A percentile compares a stretch with the other conserved stretches of the same genome.
These are phyloP conservation scores for Scheffersomyces amazonensis DNA, from an alignment of 805 yeast genomes.

Conservation along the genomic window DNA sequence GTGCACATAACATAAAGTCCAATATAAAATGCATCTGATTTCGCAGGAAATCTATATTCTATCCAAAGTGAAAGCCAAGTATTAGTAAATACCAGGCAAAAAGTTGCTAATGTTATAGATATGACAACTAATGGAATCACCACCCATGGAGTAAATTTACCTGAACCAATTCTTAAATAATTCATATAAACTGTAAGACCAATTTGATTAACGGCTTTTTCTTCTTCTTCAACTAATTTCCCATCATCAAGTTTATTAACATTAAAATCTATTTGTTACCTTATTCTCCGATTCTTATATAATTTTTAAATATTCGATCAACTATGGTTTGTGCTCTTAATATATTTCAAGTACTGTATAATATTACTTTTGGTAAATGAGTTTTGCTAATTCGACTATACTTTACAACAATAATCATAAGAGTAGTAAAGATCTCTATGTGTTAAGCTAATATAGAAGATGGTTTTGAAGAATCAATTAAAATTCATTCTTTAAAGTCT, in stretches of 20 bases:
- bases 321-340: too few species aligned
- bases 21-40: slow-evolving; percentile 55
- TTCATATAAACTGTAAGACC: slow-evolving; percentile 27
- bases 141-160: slow-evolving; percentile 15
- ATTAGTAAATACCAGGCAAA: slow-evolving; percentile 54
- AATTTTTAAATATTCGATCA: too few species aligned
- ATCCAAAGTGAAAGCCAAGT: slow-evolving; percentile 84
- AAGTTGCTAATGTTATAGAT: slow-evolving; percentile 25
- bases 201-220: slow-evolving; percentile 52
- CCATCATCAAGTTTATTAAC: slow-evolving; percentile 10
- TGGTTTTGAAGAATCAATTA: too few species aligned
- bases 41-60: slow-evolving; percentile 42
- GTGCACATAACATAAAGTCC: slow-evolving; percentile 65
- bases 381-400: too few species aligned
- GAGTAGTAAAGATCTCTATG: too few species aligned
- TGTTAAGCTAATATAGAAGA: too few species aligned
- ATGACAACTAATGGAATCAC: slow-evolving; percentile 4
- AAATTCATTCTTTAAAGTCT: too few species aligned
- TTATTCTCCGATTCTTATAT: too few species aligned
- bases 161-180: slow-evolving; percentile 29
- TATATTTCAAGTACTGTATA: too few species aligned
- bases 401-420: too few species aligned
- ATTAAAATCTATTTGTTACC: too few species aligned
- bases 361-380: too few species aligned
- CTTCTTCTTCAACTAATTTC: slow-evolving; percentile 42